phyloP scores from a whole-genome alignment of 306 rosid species.

The Cyclanthera cordifolia region DNA sequence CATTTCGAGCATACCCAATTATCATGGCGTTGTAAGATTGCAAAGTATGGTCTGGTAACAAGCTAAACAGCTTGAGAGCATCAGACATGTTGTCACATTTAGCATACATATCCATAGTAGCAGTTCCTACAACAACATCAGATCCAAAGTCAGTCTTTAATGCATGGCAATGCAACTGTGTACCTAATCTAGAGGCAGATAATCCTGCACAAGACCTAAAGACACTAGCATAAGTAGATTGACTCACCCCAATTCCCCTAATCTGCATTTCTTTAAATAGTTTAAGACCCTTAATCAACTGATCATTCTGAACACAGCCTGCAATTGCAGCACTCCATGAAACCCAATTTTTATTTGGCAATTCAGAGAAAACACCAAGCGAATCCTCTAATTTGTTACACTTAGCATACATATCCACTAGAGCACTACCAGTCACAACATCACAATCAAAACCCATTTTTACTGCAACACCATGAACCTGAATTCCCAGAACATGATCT shows the following conservation, averaged over 20 bases:
- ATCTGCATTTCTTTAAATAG: slow-evolving; percentile 57
- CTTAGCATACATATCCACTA: slow-evolving; percentile 68
- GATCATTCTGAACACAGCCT: slow-evolving; percentile 59
- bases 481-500: slow-evolving; percentile 42
- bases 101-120: slow-evolving; percentile 81
- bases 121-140: slow-evolving; percentile 68
- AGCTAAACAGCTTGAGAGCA: slow-evolving; percentile 47
- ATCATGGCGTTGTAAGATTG: slow-evolving; percentile 73
- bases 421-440: slow-evolving; percentile 62
- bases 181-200: slow-evolving; percentile 43
- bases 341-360: slow-evolving; percentile 56
- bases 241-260: slow-evolving; percentile 57
- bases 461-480: slow-evolving; percentile 53
- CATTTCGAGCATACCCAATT: slow-evolving; percentile 47
- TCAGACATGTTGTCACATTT: slow-evolving; percentile 53
- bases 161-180: slow-evolving; percentile 66
- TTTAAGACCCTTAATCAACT: slow-evolving; percentile 36
- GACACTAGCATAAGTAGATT: slow-evolving; percentile 69
- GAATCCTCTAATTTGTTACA: slow-evolving; percentile 42
- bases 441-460: slow-evolving; percentile 46
- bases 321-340: slow-evolving; percentile 82
- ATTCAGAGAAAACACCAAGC: slow-evolving; percentile 34
- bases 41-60: slow-evolving; percentile 38
- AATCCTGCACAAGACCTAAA: slow-evolving; percentile 79
- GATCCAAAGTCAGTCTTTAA: slow-evolving; percentile 45